Percentiles rank a stretch among this genome's conserved stretches.
These are phyloP conservation scores for Halophytophthora polymorphica DNA, from an alignment of 352 stramenopile genomes.

Conservation along the genomic window DNA sequence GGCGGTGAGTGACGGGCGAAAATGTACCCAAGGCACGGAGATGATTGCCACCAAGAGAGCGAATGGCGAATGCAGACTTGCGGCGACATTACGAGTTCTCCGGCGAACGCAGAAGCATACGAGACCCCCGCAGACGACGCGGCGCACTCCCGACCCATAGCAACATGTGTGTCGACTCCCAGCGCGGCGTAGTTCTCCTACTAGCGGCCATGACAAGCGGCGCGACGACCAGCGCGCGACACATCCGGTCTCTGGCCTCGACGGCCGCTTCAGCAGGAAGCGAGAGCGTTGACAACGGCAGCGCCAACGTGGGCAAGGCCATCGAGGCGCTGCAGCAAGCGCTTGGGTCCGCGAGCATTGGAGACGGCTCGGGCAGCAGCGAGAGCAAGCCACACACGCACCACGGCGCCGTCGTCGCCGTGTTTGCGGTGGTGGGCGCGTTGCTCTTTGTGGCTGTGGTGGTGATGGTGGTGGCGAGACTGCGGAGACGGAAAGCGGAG, in stretches of 20 bases:
- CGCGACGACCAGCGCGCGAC: too few species aligned
- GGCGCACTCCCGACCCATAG: too few species aligned
- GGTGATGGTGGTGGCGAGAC: slow-evolving; percentile 20
- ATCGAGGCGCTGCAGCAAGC: background rate
- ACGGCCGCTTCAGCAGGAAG: slow-evolving; percentile 1
- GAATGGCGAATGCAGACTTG: too few species aligned
- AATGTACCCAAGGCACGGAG: too few species aligned
- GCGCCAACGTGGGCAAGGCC: background rate
- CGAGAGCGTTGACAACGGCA: background rate
- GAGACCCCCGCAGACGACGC: too few species aligned
- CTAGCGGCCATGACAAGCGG: background rate
- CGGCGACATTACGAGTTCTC: too few species aligned
- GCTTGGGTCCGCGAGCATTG: background rate
- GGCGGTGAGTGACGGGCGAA: too few species aligned
- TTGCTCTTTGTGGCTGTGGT: slow-evolving; percentile 10
- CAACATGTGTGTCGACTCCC: background rate
- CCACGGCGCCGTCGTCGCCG: slow-evolving; percentile 15
- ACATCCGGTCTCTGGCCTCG: background rate
- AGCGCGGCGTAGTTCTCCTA: background rate
- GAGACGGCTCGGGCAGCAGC: background rate
- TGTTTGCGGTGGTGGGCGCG: slow-evolving; percentile 11
- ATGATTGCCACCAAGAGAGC: too few species aligned
- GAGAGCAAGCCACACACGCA: slow-evolving; percentile 8
- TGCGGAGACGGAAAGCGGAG: too few species aligned
- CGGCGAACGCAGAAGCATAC: too few species aligned